Percentiles rank a stretch among this genome's conserved stretches.
Conservation (phyloP, 257 asterid genomes). For the Plantago ovata region DNA sequence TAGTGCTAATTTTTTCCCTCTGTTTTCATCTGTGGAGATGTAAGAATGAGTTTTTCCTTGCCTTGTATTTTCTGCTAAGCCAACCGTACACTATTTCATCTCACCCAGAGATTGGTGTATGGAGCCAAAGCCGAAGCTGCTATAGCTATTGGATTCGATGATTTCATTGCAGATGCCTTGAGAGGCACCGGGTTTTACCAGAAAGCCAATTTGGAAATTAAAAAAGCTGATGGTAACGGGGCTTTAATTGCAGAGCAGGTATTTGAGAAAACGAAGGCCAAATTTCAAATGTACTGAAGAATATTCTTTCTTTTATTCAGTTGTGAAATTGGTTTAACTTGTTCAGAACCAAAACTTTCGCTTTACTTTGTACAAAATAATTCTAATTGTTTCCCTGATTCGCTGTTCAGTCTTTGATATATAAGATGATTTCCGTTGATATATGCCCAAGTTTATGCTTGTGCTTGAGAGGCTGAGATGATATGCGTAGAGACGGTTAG, state of each 20-base stretch:
- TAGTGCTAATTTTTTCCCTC: not conserved
- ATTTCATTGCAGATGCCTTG: conserved; percentile 90
- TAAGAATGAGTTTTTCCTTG: not conserved
- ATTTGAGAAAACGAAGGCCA: conserved; percentile 91
- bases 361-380: not conserved
- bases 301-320: not conserved
- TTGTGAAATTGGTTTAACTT: not conserved
- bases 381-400: not conserved
- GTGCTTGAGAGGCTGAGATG: not conserved
- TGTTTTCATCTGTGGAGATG: not conserved
- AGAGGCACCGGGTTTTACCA: conserved; percentile 96
- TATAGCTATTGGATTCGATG: conserved; percentile 91
- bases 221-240: conserved; percentile 74
- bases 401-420: not conserved
- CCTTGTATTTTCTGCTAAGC: not conserved
- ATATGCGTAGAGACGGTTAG: not conserved
- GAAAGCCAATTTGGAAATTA: conserved; percentile 81
- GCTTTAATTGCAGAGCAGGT: conserved; percentile 88
- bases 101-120: conserved; percentile 76
- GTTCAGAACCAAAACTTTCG: not conserved
- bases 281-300: conserved; percentile 57
- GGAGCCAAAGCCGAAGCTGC: conserved; percentile 99
- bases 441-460: not conserved
- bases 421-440: not conserved
- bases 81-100: not conserved